Percentiles rank a stretch among this genome's conserved stretches.
Evolutionary conservation across 2,329 filamentous ascomycete genomes (phyloP).

Genomic region (Pseudocercospora pini-densiflorae): DNA sequence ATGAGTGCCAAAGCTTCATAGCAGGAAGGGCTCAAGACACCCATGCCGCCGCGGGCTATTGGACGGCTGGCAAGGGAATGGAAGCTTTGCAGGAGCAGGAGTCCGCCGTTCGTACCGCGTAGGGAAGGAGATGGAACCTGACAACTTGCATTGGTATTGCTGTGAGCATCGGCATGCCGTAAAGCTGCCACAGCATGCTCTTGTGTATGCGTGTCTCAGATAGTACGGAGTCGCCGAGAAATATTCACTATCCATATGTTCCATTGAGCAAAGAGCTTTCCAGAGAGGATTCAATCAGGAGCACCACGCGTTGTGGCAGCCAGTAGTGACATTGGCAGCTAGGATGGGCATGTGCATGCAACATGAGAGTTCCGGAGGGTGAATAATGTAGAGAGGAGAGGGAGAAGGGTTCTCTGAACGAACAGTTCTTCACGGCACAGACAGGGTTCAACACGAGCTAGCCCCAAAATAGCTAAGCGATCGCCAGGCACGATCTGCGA

Average conservation of each 20-base stretch:
- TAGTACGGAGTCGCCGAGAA: not conserved
- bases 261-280: not conserved
- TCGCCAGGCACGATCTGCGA: not conserved
- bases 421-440: not conserved
- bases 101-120: not conserved
- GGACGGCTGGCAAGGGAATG: constrained; percentile 5
- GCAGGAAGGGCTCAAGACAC: not conserved
- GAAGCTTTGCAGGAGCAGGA: constrained; percentile 1
- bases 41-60: constrained; percentile 2
- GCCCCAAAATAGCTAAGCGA: not conserved
- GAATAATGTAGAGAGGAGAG: not conserved
- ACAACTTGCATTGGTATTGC: not conserved
- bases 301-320: not conserved
- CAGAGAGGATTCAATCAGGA: not conserved
- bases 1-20: not conserved
- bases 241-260: not conserved
- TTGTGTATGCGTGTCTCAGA: not conserved
- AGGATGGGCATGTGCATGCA: not conserved
- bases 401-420: not conserved
- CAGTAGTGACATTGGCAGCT: not conserved
- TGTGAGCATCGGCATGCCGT: not conserved
- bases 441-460: not conserved
- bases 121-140: not conserved
- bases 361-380: no score
- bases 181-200: constrained; percentile 20